These are phyloP conservation scores for Agaricus blazei DNA, from an alignment of 768 basidiomycete genomes.

Conservation along the genomic window DNA sequence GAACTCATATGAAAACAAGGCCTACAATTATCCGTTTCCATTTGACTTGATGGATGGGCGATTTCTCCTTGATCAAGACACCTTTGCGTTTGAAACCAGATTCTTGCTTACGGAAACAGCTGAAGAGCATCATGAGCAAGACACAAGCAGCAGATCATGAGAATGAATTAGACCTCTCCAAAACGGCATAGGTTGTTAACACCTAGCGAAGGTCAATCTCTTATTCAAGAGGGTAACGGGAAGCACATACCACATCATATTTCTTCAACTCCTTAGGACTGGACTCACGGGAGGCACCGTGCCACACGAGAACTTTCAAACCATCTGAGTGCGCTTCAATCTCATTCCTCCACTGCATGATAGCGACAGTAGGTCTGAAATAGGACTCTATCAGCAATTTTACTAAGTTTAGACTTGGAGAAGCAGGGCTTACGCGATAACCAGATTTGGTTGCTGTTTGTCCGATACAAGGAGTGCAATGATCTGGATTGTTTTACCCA, in stretches of 20 bases:
- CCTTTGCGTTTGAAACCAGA: constrained; percentile 88
- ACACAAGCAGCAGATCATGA: not conserved
- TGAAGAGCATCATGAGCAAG: constrained; percentile 20
- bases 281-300: constrained; percentile 71
- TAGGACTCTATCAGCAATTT: not conserved
- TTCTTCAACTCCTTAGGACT: constrained; percentile 67
- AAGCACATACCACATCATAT: constrained; percentile 72
- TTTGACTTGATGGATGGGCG: constrained; percentile 74
- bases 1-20: not conserved
- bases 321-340: constrained; percentile 82
- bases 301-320: constrained; percentile 88
- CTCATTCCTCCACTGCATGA: constrained; percentile 91
- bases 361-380: constrained; percentile 46
- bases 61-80: constrained; percentile 80
- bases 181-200: constrained; percentile 80
- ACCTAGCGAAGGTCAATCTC: constrained; percentile 39
- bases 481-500: constrained; percentile 97
- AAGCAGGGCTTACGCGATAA: constrained; percentile 70
- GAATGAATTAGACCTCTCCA: constrained; percentile 49
- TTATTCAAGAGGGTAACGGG: not conserved
- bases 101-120: constrained; percentile 89
- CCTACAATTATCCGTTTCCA: constrained; percentile 81
- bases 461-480: constrained; percentile 86
- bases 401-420: not conserved
- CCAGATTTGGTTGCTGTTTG: constrained; percentile 74